These are phyloP conservation scores for Volvox carteri DNA, from an alignment of 163 green algal genomes.

Conservation along the genomic window DNA sequence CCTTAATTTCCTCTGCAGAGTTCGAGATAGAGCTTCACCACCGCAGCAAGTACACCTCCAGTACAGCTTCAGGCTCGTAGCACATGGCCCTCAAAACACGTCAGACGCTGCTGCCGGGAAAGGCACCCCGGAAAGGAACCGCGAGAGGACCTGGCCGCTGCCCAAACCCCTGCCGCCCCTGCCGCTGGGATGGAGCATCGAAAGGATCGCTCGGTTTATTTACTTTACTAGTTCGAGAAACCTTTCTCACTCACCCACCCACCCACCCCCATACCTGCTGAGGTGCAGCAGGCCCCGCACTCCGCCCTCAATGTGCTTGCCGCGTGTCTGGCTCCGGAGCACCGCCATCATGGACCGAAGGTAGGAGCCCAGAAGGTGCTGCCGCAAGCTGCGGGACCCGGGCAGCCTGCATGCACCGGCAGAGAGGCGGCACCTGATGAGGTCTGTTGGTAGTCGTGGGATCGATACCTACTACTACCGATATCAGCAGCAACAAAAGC, in stretches of 20 bases:
- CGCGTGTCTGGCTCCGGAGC: conserved; percentile 17
- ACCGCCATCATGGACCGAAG: conserved; percentile 36
- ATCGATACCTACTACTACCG: too few relatives aligned
- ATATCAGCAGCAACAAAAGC: too few relatives aligned
- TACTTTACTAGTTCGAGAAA: neutral
- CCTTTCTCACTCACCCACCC: neutral
- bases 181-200: neutral
- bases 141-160: neutral
- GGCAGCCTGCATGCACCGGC: conserved; percentile 39
- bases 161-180: neutral
- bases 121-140: neutral
- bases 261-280: neutral
- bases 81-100: too few relatives aligned
- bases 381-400: conserved; percentile 7
- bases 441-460: too few relatives aligned
- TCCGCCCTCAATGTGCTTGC: conserved; percentile 49
- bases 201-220: neutral
- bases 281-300: conserved; percentile 37
- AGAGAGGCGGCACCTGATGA: neutral
- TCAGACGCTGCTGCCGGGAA: neutral
- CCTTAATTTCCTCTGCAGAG: too few relatives aligned
- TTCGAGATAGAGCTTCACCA: too few relatives aligned
- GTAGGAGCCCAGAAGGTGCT: conserved; percentile 53
- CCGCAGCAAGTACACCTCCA: too few relatives aligned
- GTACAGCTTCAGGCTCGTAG: too few relatives aligned